A percentile compares a stretch with the other conserved stretches of the same genome.
Conservation (phyloP, 306 rosid species). For the Dryas drummondii region DNA sequence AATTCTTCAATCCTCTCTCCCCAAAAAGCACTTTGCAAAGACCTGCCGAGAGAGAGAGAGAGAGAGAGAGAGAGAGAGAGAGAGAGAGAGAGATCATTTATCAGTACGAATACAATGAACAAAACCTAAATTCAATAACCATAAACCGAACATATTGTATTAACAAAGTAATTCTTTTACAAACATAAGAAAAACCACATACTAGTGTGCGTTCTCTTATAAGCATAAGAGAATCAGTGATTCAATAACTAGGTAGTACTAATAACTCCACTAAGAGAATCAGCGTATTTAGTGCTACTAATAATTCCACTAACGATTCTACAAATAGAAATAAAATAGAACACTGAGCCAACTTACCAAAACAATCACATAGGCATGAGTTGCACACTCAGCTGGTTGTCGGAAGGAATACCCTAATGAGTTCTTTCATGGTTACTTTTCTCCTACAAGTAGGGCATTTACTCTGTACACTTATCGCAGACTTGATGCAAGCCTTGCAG, state of each 20-base stretch:
- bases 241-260: not conserved
- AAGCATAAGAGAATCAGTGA: not conserved
- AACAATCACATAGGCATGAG: slow-evolving; percentile 18
- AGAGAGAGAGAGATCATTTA: not conserved
- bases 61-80: not conserved
- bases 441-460: slow-evolving; percentile 89
- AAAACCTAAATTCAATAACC: not conserved
- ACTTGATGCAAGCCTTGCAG: slow-evolving; percentile 64
- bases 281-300: not conserved
- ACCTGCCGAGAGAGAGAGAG: slow-evolving; percentile 22
- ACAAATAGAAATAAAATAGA: not conserved
- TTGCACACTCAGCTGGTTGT: slow-evolving; percentile 43
- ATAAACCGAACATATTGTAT: not conserved
- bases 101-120: not conserved
- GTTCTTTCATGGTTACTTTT: slow-evolving; percentile 50
- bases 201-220: not conserved
- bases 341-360: slow-evolving; percentile 32
- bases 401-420: slow-evolving; percentile 78
- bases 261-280: not conserved
- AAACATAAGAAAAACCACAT: not conserved
- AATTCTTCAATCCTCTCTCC: slow-evolving; percentile 22
- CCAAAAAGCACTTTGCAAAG: slow-evolving; percentile 19
- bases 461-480: slow-evolving; percentile 41
- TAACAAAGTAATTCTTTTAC: not conserved
- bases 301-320: not conserved